Evolutionary conservation across 768 basidiomycete species (phyloP).

Genomic region (Suillus clintonianus): DNA sequence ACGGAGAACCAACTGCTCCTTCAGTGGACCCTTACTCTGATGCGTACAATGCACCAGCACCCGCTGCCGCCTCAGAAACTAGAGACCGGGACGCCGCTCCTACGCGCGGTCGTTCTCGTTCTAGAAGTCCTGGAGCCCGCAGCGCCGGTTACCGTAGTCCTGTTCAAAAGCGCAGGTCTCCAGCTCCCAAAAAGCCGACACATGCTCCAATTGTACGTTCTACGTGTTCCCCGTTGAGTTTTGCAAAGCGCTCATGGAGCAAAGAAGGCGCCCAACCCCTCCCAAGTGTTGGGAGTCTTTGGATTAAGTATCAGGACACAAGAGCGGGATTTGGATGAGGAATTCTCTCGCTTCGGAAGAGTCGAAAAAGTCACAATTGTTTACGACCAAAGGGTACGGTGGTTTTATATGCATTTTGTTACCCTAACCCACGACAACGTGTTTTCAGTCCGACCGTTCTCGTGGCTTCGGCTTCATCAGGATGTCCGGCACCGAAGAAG

Average conservation of each 20-base stretch:
- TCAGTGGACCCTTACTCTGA: constrained; percentile 82
- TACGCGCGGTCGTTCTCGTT: constrained; percentile 71
- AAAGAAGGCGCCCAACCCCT: constrained; percentile 83
- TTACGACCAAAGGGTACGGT: constrained; percentile 89
- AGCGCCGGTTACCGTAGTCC: constrained; percentile 58
- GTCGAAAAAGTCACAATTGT: constrained; percentile 97
- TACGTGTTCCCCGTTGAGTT: constrained; percentile 11
- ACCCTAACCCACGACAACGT: constrained; percentile 22
- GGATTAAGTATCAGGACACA: constrained; percentile 95
- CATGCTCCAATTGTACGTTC: constrained; percentile 74
- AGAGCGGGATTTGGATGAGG: constrained; percentile 92
- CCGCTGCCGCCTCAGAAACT: constrained; percentile 43
- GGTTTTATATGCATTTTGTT: constrained; percentile 1
- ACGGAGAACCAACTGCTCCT: constrained; percentile 60
- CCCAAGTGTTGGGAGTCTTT: constrained; percentile 93
- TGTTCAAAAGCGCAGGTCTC: constrained; percentile 55
- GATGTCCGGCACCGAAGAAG: constrained; percentile 89
- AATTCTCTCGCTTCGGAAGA: constrained; percentile 84
- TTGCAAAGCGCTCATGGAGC: constrained; percentile 36
- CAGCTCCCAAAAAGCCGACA: constrained; percentile 61
- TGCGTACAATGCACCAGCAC: constrained; percentile 70
- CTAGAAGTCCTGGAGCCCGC: constrained; percentile 60
- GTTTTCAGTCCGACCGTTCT: constrained; percentile 81
- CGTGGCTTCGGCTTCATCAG: constrained; percentile 98
- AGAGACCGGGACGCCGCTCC: constrained; percentile 57